These are phyloP conservation scores for Cunninghamia lanceolata DNA, from an alignment of 75 land plant species.

Conservation along the genomic window DNA sequence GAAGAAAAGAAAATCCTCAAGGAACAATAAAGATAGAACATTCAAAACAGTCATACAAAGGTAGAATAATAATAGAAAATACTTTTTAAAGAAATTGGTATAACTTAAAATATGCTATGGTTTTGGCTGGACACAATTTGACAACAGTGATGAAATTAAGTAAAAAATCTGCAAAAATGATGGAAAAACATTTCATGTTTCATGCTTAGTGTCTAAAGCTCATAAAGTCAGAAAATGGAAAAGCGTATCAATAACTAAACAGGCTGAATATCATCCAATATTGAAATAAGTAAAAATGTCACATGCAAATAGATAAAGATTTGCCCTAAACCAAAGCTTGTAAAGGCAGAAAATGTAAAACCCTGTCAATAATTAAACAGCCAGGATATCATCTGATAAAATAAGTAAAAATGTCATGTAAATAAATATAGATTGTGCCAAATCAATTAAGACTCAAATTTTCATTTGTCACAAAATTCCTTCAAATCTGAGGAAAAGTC, in stretches of 20 bases:
- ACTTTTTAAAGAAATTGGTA: neutral
- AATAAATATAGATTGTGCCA: neutral
- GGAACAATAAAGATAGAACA: neutral
- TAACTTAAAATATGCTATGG: neutral
- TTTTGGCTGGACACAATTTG: neutral
- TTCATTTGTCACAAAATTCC: neutral
- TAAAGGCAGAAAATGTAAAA: neutral
- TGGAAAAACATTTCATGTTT: neutral
- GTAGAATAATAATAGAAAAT: neutral
- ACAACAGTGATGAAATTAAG: neutral
- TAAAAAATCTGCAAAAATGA: neutral
- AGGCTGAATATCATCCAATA: neutral
- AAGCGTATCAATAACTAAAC: too few relatives aligned
- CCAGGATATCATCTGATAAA: neutral
- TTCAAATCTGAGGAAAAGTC: neutral
- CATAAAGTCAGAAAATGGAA: neutral
- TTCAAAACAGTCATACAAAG: neutral
- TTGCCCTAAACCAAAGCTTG: neutral
- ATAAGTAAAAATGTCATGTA: neutral
- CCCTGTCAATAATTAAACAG: neutral
- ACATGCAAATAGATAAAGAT: neutral
- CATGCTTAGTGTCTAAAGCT: neutral
- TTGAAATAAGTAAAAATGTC: neutral
- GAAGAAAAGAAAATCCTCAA: neutral
- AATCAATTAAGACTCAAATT: neutral